These are phyloP conservation scores for Arctium minus DNA, from an alignment of 129 eudicot genomes.

Conservation along the genomic window DNA sequence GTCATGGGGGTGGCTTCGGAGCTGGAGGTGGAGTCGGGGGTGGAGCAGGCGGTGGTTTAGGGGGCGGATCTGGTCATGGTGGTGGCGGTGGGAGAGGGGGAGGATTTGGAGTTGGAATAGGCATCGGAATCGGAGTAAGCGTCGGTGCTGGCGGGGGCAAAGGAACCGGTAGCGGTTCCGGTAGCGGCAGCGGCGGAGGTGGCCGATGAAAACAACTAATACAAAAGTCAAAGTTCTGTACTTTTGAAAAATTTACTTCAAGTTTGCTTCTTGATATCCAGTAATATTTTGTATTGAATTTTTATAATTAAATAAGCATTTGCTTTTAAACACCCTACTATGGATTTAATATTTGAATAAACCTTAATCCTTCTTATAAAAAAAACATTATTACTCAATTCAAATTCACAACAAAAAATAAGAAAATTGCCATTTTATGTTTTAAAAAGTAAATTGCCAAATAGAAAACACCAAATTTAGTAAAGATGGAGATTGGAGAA, in stretches of 20 bases:
- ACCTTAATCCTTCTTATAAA: no score
- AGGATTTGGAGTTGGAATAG: slow-evolving; percentile 23
- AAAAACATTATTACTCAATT: no score
- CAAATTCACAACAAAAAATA: no score
- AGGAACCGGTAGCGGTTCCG: slow-evolving; percentile 15
- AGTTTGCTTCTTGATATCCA: not conserved
- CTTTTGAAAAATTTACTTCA: not conserved
- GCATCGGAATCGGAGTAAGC: slow-evolving; percentile 28
- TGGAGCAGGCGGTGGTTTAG: not conserved
- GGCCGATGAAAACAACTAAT: not conserved
- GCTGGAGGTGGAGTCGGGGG: slow-evolving; percentile 30
- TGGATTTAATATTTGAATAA: not conserved
- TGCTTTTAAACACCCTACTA: not conserved
- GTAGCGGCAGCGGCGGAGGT: slow-evolving; percentile 25
- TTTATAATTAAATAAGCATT: not conserved
- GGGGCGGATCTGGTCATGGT: not conserved
- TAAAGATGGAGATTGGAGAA: no score
- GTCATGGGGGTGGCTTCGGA: slow-evolving; percentile 36
- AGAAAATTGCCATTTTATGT: no score
- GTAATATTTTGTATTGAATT: slow-evolving; percentile 4
- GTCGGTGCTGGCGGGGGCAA: slow-evolving; percentile 16
- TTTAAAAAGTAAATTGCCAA: no score
- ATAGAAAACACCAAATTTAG: no score
- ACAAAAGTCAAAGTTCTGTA: slow-evolving; percentile 8
- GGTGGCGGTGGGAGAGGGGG: slow-evolving; percentile 28